A percentile compares a stretch with the other conserved stretches of the same genome.
Evolutionary conservation across 1,284 basidiomycete species (phyloP).

Genomic region (Sparassis latifolia): DNA sequence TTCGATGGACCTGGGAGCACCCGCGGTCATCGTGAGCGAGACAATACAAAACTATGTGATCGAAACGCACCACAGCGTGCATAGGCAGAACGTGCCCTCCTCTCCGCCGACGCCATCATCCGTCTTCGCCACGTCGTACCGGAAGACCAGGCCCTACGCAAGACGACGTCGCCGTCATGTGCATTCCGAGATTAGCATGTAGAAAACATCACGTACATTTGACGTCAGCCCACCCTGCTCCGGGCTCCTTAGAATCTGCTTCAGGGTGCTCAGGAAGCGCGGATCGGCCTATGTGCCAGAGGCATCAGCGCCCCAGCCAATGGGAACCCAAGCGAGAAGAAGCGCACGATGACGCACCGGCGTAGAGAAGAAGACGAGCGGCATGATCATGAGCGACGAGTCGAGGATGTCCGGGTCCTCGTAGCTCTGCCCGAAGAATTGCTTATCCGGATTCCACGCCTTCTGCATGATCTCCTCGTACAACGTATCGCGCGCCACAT

Average conservation of each 20-base stretch:
- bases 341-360: constrained; percentile 37
- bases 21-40: constrained; percentile 1
- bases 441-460: constrained; percentile 65
- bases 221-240: constrained; percentile 85
- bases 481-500: constrained; percentile 65
- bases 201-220: constrained; percentile 46
- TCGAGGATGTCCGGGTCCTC: constrained; percentile 67
- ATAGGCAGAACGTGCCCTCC: constrained; percentile 81
- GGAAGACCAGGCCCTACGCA: constrained; percentile 60
- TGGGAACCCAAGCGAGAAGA: not conserved
- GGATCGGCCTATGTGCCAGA: constrained; percentile 61
- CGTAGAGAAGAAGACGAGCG: constrained; percentile 82
- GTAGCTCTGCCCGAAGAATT: constrained; percentile 74
- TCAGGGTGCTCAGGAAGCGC: constrained; percentile 78
- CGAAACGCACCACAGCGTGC: constrained; percentile 60
- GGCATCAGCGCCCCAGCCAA: not conserved
- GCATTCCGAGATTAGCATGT: not conserved
- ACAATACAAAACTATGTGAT: not conserved
- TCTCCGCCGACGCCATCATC: constrained; percentile 92
- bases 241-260: constrained; percentile 74
- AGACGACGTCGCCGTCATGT: not conserved
- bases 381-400: constrained; percentile 77
- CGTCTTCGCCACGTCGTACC: constrained; percentile 75
- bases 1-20: constrained; percentile 67
- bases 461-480: constrained; percentile 85